Percentiles rank a stretch among this genome's conserved stretches.
Evolutionary conservation across 2,329 filamentous ascomycete genomes (phyloP).

Genomic region (Diplodia sapinea): DNA sequence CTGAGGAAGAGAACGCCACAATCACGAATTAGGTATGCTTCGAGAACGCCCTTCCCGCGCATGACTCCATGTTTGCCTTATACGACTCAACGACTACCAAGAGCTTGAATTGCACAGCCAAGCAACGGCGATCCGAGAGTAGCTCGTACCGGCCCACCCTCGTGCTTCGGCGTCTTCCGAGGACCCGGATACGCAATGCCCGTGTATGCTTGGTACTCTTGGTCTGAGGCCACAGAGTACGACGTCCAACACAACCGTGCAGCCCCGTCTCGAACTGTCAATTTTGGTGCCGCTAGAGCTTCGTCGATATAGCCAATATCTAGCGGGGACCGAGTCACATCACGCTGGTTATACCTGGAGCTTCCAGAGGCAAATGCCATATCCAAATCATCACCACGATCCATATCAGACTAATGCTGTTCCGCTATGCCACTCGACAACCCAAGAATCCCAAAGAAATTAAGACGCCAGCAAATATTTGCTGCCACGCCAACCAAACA

Average conservation of each 20-base stretch:
- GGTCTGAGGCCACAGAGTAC: neutral
- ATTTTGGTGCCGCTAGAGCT: neutral
- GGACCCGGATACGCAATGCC: neutral
- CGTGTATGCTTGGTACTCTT: neutral
- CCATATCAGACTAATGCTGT: neutral
- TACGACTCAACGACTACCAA: neutral
- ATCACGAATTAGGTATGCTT: neutral
- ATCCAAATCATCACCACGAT: neutral
- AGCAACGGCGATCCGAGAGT: neutral
- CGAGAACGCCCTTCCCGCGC: neutral
- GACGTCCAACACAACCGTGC: neutral
- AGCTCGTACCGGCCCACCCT: constrained; percentile 6
- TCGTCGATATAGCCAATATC: neutral
- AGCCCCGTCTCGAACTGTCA: neutral
- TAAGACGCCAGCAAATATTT: constrained; percentile 1
- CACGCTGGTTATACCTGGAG: neutral
- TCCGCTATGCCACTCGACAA: neutral
- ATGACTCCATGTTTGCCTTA: neutral
- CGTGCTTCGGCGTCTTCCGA: constrained; percentile 1
- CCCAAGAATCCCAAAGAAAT: neutral
- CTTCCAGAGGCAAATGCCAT: neutral
- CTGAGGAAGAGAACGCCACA: neutral
- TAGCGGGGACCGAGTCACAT: neutral
- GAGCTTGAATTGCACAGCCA: neutral
- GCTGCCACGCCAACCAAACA: constrained; percentile 12